These are phyloP conservation scores for Shiraia bambusicola DNA, from an alignment of 2,329 filamentous ascomycete genomes.

Conservation along the genomic window DNA sequence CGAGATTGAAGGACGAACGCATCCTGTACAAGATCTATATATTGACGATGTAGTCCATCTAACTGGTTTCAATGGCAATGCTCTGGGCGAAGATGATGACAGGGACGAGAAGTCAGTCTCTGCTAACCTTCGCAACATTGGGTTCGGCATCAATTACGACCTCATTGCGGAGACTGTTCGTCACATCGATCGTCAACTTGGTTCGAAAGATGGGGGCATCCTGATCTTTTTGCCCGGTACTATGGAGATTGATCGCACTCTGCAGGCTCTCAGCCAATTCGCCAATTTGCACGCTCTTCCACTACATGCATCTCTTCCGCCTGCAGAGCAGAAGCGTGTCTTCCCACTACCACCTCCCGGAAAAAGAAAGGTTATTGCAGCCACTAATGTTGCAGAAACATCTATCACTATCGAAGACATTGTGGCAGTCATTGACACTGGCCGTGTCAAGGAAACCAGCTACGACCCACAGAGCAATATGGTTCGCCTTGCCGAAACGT, in stretches of 20 bases:
- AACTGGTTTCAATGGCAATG: slow-evolving; percentile 65
- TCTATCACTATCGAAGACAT: slow-evolving; percentile 99
- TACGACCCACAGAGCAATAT: slow-evolving; percentile 92
- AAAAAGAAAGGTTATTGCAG: slow-evolving; percentile 87
- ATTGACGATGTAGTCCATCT: slow-evolving; percentile 82
- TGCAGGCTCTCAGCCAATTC: slow-evolving; percentile 66
- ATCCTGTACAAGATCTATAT: slow-evolving; percentile 86
- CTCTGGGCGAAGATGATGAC: slow-evolving; percentile 54
- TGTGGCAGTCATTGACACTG: slow-evolving; percentile 92
- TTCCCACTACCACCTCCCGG: slow-evolving; percentile 75
- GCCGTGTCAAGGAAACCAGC: slow-evolving; percentile 93
- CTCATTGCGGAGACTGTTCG: slow-evolving; percentile 78
- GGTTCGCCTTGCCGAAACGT: slow-evolving; percentile 90
- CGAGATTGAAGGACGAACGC: slow-evolving; percentile 85
- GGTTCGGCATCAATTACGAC: slow-evolving; percentile 88
- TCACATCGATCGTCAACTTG: slow-evolving; percentile 77
- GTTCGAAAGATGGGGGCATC: slow-evolving; percentile 76
- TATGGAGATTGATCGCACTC: slow-evolving; percentile 82
- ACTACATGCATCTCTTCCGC: slow-evolving; percentile 87
- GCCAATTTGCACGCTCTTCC: slow-evolving; percentile 75
- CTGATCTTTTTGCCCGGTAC: slow-evolving; percentile 94
- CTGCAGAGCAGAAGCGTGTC: slow-evolving; percentile 82
- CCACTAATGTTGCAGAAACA: slow-evolving; percentile 96
- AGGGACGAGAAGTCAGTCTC: slow-evolving; percentile 49
- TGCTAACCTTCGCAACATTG: slow-evolving; percentile 47